Evolutionary conservation across 2,329 filamentous ascomycete genomes (phyloP).

Genomic region (Xylaria multiplex): DNA sequence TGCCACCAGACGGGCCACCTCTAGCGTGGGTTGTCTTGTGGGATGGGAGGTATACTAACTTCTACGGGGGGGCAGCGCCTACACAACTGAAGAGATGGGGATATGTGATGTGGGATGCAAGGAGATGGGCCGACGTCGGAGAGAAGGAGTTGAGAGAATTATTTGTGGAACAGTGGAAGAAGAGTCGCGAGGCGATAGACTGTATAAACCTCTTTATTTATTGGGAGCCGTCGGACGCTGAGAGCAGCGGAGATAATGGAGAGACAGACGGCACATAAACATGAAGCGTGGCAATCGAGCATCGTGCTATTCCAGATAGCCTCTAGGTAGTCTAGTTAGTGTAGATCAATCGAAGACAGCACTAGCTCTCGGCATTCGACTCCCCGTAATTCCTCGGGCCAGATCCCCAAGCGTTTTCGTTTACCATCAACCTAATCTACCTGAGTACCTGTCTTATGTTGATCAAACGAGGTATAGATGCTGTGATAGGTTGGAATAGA

Average conservation of each 20-base stretch:
- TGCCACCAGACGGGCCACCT: slow-evolving; percentile 21
- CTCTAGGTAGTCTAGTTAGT: too few relatives aligned
- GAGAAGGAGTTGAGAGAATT: neutral
- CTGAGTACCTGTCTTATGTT: too few relatives aligned
- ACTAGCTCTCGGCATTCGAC: too few relatives aligned
- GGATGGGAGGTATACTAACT: slow-evolving; percentile 26
- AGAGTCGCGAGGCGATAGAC: neutral
- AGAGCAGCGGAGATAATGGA: neutral
- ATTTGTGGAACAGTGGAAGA: slow-evolving; percentile 14
- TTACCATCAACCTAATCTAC: too few relatives aligned
- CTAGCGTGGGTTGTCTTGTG: slow-evolving; percentile 28
- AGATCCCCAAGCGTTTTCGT: too few relatives aligned
- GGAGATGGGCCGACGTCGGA: slow-evolving; percentile 20
- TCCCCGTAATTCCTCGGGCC: too few relatives aligned
- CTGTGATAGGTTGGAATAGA: too few relatives aligned
- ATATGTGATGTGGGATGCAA: slow-evolving; percentile 35
- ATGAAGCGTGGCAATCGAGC: too few relatives aligned
- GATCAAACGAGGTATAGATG: too few relatives aligned
- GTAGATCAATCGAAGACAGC: too few relatives aligned
- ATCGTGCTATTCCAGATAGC: too few relatives aligned
- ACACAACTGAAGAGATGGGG: slow-evolving; percentile 23
- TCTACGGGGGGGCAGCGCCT: slow-evolving; percentile 21
- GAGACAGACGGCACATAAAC: neutral
- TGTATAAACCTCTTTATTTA: too few relatives aligned
- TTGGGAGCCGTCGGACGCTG: neutral